A percentile compares a stretch with the other conserved stretches of the same genome.
Conservation (phyloP, 2,329 filamentous ascomycete genomes). For the Eutypella sp. region DNA sequence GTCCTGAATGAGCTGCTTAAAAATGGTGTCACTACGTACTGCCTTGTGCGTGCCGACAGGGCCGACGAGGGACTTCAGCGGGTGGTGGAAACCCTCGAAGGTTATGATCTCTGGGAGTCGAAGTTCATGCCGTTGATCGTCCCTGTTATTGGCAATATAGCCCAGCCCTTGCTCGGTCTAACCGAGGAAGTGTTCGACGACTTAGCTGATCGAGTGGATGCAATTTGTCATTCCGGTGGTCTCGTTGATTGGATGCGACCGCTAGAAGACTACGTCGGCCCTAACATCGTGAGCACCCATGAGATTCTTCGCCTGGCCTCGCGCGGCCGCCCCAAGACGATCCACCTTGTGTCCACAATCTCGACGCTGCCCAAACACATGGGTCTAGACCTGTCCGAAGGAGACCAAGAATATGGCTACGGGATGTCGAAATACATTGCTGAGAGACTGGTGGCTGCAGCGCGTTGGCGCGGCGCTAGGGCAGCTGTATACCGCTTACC, state of each 20-base stretch:
- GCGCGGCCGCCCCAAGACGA: constrained; percentile 18
- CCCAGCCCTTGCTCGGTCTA: constrained; percentile 20
- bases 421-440: constrained; percentile 23
- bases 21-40: constrained; percentile 15
- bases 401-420: constrained; percentile 23
- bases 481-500: constrained; percentile 22
- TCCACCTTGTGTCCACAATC: constrained; percentile 25
- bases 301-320: constrained; percentile 25
- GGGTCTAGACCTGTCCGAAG: constrained; percentile 18
- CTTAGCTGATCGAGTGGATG: constrained; percentile 17
- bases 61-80: constrained; percentile 12
- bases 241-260: constrained; percentile 27
- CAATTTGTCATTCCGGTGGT: constrained; percentile 22
- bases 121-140: constrained; percentile 15
- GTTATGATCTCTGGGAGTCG: constrained; percentile 19
- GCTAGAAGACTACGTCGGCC: constrained; percentile 23
- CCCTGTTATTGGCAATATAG: constrained; percentile 18
- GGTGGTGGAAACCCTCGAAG: constrained; percentile 12
- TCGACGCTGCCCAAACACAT: constrained; percentile 23
- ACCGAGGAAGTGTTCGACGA: constrained; percentile 16
- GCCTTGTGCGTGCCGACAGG: constrained; percentile 19
- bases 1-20: constrained; percentile 20
- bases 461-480: constrained; percentile 22
- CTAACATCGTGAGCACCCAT: constrained; percentile 25
- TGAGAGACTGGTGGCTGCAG: constrained; percentile 20